Evolutionary conservation across 1,139 yeast species (phyloP), one percentile per base, ranked within the genome.

Genomic region (Kodamaea derodonti): DNA sequence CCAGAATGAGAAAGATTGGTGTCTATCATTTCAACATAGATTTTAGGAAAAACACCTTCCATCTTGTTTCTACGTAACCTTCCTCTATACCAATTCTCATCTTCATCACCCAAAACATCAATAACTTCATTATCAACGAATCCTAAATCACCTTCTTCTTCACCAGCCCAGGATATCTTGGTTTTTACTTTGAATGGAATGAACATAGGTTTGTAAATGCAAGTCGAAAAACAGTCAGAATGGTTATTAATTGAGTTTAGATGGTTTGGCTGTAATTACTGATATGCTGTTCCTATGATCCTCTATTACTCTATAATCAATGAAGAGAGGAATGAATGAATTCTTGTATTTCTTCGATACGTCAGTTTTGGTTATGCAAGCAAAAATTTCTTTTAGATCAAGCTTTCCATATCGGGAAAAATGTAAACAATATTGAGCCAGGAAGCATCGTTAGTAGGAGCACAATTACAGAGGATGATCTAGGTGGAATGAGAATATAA

Each of bases 21-120:
- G 35, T 65, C 75, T 33, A 78, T 60, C 31, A 72, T 52, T 40
- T 77, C 80, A n/a, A 88, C 97, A 54, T 84, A 90, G 50, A 88
- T 92, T 33, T 80, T 74, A 1, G 97, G 97, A 50, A 92, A 90
- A 35, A 79, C 71, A 0, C 98, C 98, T 31, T 80, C 79, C 43
- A 85, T 79, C 45, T 80, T 84, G 62, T 87, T 88, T 9, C 17
- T 25, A 45, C 80, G 66, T 38, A 90, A 71, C 43, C 74, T 70
- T 1, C 98, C 98, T 50, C 78, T 84, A 84, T 94, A 88, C 95
- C 95, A 87, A 50, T 82, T 80, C 15, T 95, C 95, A 52, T 90
- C 95, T 7, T 92, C 88, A 3, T 81, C 65, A 46, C 81, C 72
- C 30, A 78, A 70, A 5, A 92, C 95, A 43, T 88, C 95, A 48